Conservation (phyloP, 2,329 filamentous ascomycete genomes). For the Trichoderma arundinaceum region DNA sequence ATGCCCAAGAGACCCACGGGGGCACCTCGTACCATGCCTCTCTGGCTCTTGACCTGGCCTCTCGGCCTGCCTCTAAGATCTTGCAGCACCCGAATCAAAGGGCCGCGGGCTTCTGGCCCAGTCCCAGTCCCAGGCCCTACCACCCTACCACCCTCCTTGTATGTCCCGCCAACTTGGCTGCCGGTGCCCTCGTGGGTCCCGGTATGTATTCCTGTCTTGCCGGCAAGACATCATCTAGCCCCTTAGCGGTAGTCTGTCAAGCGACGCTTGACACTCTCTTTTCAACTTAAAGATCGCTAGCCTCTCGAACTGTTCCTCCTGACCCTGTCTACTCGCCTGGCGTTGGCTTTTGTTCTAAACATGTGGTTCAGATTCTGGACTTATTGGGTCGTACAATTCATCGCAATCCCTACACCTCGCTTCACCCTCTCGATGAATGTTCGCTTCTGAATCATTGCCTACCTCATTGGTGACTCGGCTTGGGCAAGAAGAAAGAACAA, state of each 20-base stretch:
- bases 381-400: constrained; percentile 46
- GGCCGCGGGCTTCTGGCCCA: neutral
- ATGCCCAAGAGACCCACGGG: constrained; percentile 11
- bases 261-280: constrained; percentile 26
- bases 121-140: constrained; percentile 4
- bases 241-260: constrained; percentile 31
- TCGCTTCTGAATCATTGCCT: constrained; percentile 29
- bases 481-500: neutral
- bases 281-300: constrained; percentile 26
- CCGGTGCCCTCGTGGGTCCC: constrained; percentile 38
- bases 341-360: constrained; percentile 45
- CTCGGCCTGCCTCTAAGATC: constrained; percentile 20
- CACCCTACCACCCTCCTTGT: constrained; percentile 5
- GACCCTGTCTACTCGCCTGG: constrained; percentile 40
- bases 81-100: neutral
- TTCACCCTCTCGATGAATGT: constrained; percentile 30
- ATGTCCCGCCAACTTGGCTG: constrained; percentile 46
- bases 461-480: constrained; percentile 12
- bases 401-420: constrained; percentile 42
- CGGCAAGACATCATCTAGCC: constrained; percentile 35
- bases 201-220: constrained; percentile 34
- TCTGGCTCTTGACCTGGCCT: constrained; percentile 9
- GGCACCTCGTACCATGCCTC: constrained; percentile 5
- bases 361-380: constrained; percentile 46
- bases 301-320: constrained; percentile 23